Evolutionary conservation across 129 eudicot species (phyloP), one percentile per base, ranked within the genome.

Genomic region (Centaurea solstitialis): DNA sequence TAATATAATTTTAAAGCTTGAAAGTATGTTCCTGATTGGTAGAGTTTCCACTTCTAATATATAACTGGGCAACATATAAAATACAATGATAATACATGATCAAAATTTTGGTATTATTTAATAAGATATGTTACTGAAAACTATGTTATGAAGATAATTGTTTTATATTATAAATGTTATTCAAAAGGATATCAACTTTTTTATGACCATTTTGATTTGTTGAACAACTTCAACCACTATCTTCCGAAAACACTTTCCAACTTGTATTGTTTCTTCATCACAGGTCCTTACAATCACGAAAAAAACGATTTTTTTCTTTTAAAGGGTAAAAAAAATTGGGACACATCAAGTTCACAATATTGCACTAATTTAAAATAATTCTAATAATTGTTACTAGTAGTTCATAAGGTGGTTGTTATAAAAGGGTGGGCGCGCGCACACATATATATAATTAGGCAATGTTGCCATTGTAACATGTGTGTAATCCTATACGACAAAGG

Each of bases 161-260:
- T 41, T 39, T 6, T 57, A 17, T 57, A 57, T 57, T n/a, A 57
- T 57, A 43, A 43, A 43, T 43, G 4, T 0, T 9, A 57, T 57
- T 57, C n/a, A 57, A 6, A 17, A 13, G 20, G 57, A 15, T 21
- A 18, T 53, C 50, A 35, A 79, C 17, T 57, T 18, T 10, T 72
- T 61, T 33, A 18, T 61, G 65, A 10, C 7, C 7, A 12, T 72
- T 18, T 40, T 80, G 73, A 72, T 80, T 78, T 67, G 88, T 85
- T 81, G 81, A 85, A 73, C 88, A 30, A 81, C 88, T 85, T 77
- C 83, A 73, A 73, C 78, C n/a, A 66, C 82, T 39, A 66, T 22
- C 24, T 57, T 79, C 43, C 21, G 67, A 65, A 15, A 21, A 38
- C 68, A 39, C 68, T 74, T 81, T 81, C 20, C 64, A 70, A 57